These are phyloP conservation scores for Austroboletus olivaceoglutinosus DNA, from an alignment of 1,284 basidiomycete genomes.

Conservation along the genomic window DNA sequence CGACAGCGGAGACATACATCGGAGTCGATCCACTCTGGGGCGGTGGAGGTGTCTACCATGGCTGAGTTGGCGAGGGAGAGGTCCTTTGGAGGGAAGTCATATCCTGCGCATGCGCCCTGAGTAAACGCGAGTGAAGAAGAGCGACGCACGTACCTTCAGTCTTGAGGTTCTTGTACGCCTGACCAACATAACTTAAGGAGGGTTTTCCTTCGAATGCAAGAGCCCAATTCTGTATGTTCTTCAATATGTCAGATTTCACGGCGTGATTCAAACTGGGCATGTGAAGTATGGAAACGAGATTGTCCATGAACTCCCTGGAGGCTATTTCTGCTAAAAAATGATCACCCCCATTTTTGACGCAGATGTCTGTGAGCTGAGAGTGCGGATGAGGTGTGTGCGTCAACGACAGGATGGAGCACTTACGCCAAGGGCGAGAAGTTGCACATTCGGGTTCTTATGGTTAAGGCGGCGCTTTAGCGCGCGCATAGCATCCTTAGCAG, in stretches of 20 bases:
- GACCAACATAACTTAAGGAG: conserved; percentile 71
- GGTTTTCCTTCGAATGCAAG: conserved; percentile 84
- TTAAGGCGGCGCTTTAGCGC: conserved; percentile 84
- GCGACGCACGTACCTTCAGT: conserved; percentile 57
- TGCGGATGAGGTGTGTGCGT: conserved; percentile 11
- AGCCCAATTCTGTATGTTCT: conserved; percentile 90
- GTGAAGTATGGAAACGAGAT: conserved; percentile 80
- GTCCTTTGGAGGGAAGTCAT: conserved; percentile 82
- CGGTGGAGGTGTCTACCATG: conserved; percentile 84
- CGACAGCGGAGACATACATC: conserved; percentile 94
- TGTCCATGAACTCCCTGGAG: conserved; percentile 92
- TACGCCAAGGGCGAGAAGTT: conserved; percentile 83
- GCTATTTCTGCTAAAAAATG: conserved; percentile 83
- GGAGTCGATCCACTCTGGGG: conserved; percentile 96
- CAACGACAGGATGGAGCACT: conserved; percentile 31
- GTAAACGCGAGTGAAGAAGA: background rate
- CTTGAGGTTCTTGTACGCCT: conserved; percentile 78
- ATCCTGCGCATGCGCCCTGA: conserved; percentile 51
- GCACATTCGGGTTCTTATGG: conserved; percentile 96
- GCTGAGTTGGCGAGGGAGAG: conserved; percentile 65
- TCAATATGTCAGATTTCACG: conserved; percentile 80
- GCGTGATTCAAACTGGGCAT: conserved; percentile 73
- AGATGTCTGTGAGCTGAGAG: conserved; percentile 81
- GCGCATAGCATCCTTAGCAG: conserved; percentile 85
- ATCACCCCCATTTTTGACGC: conserved; percentile 98